Evolutionary conservation across 2,329 filamentous ascomycete species (phyloP).

Genomic region (Aphanoascus verrucosus): DNA sequence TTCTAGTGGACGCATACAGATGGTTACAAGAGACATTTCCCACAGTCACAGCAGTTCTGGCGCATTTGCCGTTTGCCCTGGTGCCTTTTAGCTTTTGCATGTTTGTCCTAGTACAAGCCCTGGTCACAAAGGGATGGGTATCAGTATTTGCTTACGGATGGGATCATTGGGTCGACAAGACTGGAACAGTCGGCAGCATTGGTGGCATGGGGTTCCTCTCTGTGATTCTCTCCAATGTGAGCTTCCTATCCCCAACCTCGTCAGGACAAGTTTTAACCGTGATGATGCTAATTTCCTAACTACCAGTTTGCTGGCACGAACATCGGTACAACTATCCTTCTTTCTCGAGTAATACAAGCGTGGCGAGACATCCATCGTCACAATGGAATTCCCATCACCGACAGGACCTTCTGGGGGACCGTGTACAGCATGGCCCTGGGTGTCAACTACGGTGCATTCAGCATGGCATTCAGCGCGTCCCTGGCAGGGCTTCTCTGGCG

Average conservation of each 20-base stretch:
- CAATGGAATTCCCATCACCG: conserved; percentile 42
- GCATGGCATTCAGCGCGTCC: conserved; percentile 59
- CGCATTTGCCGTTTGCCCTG: conserved; percentile 56
- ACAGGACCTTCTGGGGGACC: conserved; percentile 62
- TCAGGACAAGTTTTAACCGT: background rate
- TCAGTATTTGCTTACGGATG: conserved; percentile 62
- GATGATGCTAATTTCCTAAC: conserved; percentile 14
- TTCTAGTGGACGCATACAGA: conserved; percentile 37
- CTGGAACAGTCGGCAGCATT: conserved; percentile 56
- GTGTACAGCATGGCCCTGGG: conserved; percentile 65
- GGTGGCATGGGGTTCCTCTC: conserved; percentile 65
- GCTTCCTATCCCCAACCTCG: conserved; percentile 24
- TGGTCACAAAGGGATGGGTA: conserved; percentile 66
- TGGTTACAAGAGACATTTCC: conserved; percentile 63
- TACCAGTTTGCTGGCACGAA: conserved; percentile 63
- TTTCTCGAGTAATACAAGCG: conserved; percentile 58
- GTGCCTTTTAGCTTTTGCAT: conserved; percentile 63
- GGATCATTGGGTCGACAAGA: conserved; percentile 61
- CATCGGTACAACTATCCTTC: conserved; percentile 63
- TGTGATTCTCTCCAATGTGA: conserved; percentile 60
- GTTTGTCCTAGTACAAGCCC: conserved; percentile 62
- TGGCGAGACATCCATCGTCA: conserved; percentile 52
- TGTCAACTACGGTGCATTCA: conserved; percentile 66
- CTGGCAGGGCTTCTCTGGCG: conserved; percentile 62
- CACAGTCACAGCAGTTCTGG: conserved; percentile 53